Conservation (phyloP, 2,329 filamentous ascomycete species). For the Cyanodermella asteris region DNA sequence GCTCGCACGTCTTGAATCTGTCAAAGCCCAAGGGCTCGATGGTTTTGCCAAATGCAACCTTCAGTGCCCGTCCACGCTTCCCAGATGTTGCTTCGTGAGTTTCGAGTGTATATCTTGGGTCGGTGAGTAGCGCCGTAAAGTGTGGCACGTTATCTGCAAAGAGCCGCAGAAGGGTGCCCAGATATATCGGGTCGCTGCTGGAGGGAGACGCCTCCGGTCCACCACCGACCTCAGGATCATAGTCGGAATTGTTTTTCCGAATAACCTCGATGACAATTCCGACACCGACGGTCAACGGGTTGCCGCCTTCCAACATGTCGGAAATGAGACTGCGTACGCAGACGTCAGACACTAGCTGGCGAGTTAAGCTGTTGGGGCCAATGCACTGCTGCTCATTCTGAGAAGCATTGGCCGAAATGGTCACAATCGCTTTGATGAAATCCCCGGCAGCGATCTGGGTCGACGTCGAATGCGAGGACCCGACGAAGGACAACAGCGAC, state of each 20-base stretch:
- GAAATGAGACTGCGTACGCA: conserved; percentile 70
- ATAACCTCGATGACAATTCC: conserved; percentile 98
- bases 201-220: conserved; percentile 62
- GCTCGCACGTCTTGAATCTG: conserved; percentile 92
- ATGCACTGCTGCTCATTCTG: conserved; percentile 98
- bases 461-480: conserved; percentile 63
- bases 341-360: conserved; percentile 70
- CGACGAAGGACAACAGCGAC: conserved; percentile 64
- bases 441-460: conserved; percentile 94
- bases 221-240: conserved; percentile 75
- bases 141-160: conserved; percentile 83
- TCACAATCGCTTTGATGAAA: conserved; percentile 96
- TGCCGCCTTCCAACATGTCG: conserved; percentile 84
- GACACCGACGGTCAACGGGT: conserved; percentile 84
- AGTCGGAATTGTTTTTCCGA: conserved; percentile 97
- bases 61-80: conserved; percentile 50
- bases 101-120: conserved; percentile 37
- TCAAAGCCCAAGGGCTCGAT: conserved; percentile 94
- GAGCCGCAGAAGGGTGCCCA: conserved; percentile 68
- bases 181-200: conserved; percentile 79
- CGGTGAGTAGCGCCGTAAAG: conserved; percentile 79
- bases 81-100: conserved; percentile 35
- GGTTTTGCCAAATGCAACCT: conserved; percentile 71
- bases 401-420: conserved; percentile 92
- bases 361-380: conserved; percentile 86